Evolutionary conservation across 371 early-diverging fungal species (phyloP), one percentile per base, ranked within the genome.

Genomic region (Apophysomyces elegans): DNA sequence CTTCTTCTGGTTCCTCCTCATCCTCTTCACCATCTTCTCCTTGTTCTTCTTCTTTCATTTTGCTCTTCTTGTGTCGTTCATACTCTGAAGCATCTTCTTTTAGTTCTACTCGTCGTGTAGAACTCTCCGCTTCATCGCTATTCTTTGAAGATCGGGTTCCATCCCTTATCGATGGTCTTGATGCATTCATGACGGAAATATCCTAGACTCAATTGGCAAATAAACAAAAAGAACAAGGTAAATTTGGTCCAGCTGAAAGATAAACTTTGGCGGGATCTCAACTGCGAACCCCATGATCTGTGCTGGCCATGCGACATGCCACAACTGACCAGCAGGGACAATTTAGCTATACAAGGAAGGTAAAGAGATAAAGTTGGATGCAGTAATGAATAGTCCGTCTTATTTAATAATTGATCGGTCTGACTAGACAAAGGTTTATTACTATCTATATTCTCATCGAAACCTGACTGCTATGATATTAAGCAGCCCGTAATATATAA

Each of bases 1-100:
- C 64, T 9, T 64, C 56, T 8, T 61, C 66, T 5, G 32, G 59
- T 5, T 66, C 63, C 12, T 35, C 36, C 45, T 61, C 58, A 8
- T 56, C 63, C 26, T 44, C 64, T 37, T 58, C 59, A 3, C 9
- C 43, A 16, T 47, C 21, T 0, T 57, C 58, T 57, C n/a, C 43
- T 6, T 14, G 32, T 14, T 38, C 13, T 13, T 67, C 63, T 8
- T 35, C 36, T 13, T 66, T 56, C 3, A 58, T 62, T 5, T 41
- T 46, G 1, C 12, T 37, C 12, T 68, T 47, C 5, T 59, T 18
- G 37, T 61, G 7, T 11, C 21, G 54, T 26, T 26, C 32, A 2
- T 26, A 1, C 32, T 26, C 2, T 26, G 32, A 26, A 26, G 2
- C 32, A 26, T 45, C 46, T 13, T 13, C n/a, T 45, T 45, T 45